A percentile compares a stretch with the other conserved stretches of the same genome.
Evolutionary conservation across 345 rosid species (phyloP).

Genomic region (Eucalyptus cloeziana): DNA sequence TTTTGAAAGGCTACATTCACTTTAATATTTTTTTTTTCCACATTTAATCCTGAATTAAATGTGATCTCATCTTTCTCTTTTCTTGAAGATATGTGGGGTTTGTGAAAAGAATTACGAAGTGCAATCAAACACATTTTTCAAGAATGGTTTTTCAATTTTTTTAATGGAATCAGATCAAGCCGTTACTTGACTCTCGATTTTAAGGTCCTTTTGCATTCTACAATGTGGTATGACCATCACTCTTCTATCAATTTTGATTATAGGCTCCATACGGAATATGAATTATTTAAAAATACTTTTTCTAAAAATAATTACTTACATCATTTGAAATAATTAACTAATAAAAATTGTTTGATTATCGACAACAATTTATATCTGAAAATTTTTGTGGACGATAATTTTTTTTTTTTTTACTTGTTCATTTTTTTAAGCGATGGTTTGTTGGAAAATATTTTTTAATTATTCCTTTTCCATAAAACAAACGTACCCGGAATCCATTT

Average conservation of each 20-base stretch:
- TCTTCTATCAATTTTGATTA: not conserved
- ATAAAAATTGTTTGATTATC: too few species aligned
- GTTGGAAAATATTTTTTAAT: too few species aligned
- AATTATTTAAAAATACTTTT: too few species aligned
- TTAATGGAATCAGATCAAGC: not conserved
- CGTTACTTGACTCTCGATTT: not conserved
- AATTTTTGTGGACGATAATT: not conserved
- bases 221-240: not conserved
- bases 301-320: too few species aligned
- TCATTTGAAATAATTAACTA: not conserved
- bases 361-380: not conserved
- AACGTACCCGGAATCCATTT: fast-evolving
- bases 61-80: not conserved
- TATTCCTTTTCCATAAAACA: too few species aligned
- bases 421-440: too few species aligned
- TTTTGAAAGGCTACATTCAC: not conserved
- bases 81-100: not conserved
- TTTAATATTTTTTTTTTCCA: not conserved
- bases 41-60: not conserved
- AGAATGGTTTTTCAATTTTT: not conserved
- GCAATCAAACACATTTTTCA: not conserved
- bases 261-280: not conserved
- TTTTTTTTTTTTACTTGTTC: too few species aligned
- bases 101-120: not conserved
- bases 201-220: not conserved